Base-by-base conservation (phyloP, 1,284 basidiomycete genomes). In the Neotropicomus parvogracilis region DNA sequence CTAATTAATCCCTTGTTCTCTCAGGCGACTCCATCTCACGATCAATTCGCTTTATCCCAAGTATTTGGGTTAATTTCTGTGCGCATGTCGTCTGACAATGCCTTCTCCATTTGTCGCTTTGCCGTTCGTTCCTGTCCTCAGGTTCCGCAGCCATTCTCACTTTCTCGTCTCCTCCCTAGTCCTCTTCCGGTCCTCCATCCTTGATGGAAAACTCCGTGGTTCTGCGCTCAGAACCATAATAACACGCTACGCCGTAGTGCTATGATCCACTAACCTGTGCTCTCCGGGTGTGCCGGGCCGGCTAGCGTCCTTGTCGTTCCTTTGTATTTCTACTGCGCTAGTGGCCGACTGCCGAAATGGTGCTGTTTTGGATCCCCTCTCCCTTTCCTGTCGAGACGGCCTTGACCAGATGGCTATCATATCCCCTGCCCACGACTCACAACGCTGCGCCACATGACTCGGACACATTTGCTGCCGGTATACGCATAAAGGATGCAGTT, bases 221-320 rank as follows among this genome's bases (percentile, higher is more conserved):
- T 64, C 70, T 53, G 58, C 68, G 16, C 14, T 35, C 14, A 12
- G 42, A n/a, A 42, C 40, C 12, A 54, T 61, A 17, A 55, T 55
- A 40, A 54, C 66, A 55, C 62, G 72, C 40, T 67, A 68, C 53
- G 67, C 72, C 44, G 66, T 70, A 50, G 66, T 70, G 6, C 62
- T 67, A 11, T 67, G 70, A n/a, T 70, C 70, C 32, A 55, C 45
- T 34, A 32, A 17, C 20, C 21, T 6, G 63, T 72, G 28, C 59
- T 73, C 26, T 49, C 55, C 36, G 59, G 54, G 9, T 70, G 71
- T 45, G 54, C 57, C 32, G 69, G 65, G 53, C 59, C 72, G n/a
- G 68, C 70, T 2, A 72, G 70, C 54, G 68, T 69, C 20, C 70
- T 72, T 58, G 63, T 68, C 17, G 56, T 69, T 2, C 59, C 66